Conservation (phyloP, 306 rosid species). For the Gynostemma pentaphyllum region DNA sequence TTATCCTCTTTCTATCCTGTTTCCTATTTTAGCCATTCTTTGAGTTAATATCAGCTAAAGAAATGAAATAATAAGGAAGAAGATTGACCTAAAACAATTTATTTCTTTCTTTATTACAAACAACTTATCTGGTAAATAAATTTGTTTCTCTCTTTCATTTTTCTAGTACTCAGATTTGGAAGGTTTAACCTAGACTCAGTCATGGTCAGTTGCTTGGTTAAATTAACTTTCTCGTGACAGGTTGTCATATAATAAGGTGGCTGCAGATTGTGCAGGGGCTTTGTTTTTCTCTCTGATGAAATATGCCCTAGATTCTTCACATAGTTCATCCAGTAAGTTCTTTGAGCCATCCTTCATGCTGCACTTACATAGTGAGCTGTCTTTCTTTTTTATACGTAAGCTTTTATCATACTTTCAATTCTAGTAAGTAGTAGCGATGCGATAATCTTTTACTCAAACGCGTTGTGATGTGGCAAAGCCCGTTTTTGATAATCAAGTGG, state of each 20-base stretch:
- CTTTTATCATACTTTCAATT: too few species aligned
- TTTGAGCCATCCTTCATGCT: slow-evolving; percentile 4
- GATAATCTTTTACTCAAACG: too few species aligned
- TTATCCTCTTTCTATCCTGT: not conserved
- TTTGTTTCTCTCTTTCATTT: not conserved
- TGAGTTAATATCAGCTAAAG: not conserved
- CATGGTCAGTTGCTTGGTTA: not conserved
- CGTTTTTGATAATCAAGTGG: too few species aligned
- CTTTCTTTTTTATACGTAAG: slow-evolving; percentile 2
- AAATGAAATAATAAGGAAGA: not conserved
- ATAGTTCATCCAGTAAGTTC: slow-evolving; percentile 53
- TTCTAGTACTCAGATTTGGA: not conserved
- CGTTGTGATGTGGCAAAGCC: too few species aligned
- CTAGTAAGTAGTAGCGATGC: too few species aligned
- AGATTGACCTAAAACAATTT: not conserved
- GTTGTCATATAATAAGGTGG: slow-evolving; percentile 66
- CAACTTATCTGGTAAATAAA: not conserved
- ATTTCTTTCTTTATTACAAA: not conserved
- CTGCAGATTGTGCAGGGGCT: slow-evolving; percentile 93
- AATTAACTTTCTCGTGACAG: slow-evolving; percentile 25
- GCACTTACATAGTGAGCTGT: not conserved
- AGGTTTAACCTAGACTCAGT: not conserved
- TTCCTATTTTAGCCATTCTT: not conserved
- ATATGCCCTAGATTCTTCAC: slow-evolving; percentile 46
- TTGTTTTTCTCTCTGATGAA: slow-evolving; percentile 76